phyloP scores from a whole-genome alignment of 768 basidiomycete species.

The Lepiota venenata region DNA sequence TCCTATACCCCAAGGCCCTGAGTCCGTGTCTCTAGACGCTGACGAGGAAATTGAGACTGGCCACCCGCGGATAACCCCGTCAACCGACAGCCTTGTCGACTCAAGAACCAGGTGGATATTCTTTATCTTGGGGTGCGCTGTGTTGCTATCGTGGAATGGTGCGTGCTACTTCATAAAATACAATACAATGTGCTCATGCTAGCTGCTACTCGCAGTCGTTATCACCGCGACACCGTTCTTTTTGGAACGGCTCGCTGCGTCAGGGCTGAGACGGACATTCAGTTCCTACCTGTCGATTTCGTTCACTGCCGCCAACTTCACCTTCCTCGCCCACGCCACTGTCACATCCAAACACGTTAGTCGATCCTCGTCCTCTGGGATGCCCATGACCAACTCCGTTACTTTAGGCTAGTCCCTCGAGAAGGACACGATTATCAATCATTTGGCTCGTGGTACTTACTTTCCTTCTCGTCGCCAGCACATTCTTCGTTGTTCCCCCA shows the following conservation, averaged over 20 bases:
- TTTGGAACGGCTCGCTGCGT: conserved; percentile 60
- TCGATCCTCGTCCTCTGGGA: conserved; percentile 11
- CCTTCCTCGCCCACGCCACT: conserved; percentile 74
- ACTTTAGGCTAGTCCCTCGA: conserved; percentile 55
- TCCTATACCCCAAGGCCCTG: conserved; percentile 15
- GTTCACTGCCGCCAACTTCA: conserved; percentile 63
- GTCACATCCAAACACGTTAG: conserved; percentile 62
- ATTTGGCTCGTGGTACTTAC: conserved; percentile 50
- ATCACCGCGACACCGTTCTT: conserved; percentile 88
- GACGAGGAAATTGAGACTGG: conserved; percentile 10
- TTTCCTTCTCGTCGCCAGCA: conserved; percentile 61
- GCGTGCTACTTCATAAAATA: conserved; percentile 18
- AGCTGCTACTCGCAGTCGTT: conserved; percentile 48
- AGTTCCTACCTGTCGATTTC: conserved; percentile 62
- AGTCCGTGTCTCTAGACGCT: conserved; percentile 8
- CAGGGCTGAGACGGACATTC: conserved; percentile 55
- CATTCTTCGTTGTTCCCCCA: conserved; percentile 51
- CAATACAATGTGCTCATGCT: neutral
- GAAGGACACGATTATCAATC: conserved; percentile 50
- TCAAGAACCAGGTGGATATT: conserved; percentile 56
- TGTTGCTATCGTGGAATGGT: conserved; percentile 92
- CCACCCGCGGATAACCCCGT: conserved; percentile 12
- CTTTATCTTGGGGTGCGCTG: conserved; percentile 74
- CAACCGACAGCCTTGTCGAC: conserved; percentile 32
- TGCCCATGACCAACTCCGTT: neutral